Percentiles rank a stretch among this genome's conserved stretches.
These are phyloP conservation scores for Hirschfeldia incana DNA, from an alignment of 345 rosid species.

Conservation along the genomic window DNA sequence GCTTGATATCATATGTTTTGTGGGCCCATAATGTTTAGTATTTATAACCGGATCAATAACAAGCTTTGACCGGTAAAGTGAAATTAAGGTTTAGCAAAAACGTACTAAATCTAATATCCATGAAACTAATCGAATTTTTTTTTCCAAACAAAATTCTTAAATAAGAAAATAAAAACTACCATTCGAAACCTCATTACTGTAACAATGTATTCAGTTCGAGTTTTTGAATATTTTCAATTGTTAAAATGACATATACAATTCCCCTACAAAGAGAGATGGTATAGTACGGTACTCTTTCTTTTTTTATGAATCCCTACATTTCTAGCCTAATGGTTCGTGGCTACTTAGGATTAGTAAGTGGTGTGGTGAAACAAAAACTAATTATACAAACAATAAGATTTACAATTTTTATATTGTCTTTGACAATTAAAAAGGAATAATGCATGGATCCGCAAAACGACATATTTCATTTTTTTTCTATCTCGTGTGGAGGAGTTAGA, in stretches of 20 bases:
- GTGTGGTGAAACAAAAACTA: background rate
- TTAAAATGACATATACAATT: background rate
- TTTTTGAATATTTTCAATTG: background rate
- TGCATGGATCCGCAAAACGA: conserved; percentile 36
- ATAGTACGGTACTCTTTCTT: background rate
- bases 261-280: background rate
- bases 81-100: background rate
- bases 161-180: background rate
- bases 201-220: background rate
- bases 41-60: background rate
- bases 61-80: background rate
- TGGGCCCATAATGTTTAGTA: background rate
- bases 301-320: background rate
- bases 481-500: conserved; percentile 27
- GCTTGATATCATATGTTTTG: background rate
- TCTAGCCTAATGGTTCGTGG: background rate
- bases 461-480: conserved; percentile 23
- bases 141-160: background rate
- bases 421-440: conserved; percentile 30
- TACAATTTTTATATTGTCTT: background rate
- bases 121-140: background rate
- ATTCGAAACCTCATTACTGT: background rate
- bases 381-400: background rate
- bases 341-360: background rate
- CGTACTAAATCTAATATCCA: background rate